phyloP scores from a whole-genome alignment of 306 rosid species.

The Purshia tridentata region DNA sequence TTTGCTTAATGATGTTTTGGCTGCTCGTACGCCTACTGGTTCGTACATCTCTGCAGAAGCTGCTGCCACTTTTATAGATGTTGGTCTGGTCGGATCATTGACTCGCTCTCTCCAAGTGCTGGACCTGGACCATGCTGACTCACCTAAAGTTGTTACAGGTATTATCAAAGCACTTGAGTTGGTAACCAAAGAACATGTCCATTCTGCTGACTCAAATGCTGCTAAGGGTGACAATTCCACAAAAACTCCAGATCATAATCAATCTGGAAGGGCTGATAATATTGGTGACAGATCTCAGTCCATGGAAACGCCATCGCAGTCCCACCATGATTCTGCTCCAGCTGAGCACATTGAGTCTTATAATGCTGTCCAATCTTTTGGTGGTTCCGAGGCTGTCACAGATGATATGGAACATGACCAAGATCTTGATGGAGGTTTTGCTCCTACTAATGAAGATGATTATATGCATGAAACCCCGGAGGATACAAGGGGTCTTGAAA shows the following conservation, averaged over 20 bases:
- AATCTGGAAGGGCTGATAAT: conserved; percentile 50
- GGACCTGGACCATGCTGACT: conserved; percentile 88
- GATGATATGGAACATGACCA: conserved; percentile 98
- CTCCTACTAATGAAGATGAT: conserved; percentile 68
- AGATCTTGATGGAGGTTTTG: conserved; percentile 74
- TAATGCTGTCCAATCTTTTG: conserved; percentile 59
- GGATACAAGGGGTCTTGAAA: conserved; percentile 64
- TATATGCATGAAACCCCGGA: conserved; percentile 86
- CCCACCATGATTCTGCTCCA: conserved; percentile 53
- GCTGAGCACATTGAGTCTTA: conserved; percentile 60
- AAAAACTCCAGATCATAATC: conserved; percentile 62
- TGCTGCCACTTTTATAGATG: conserved; percentile 82
- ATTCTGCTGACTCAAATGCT: conserved; percentile 58
- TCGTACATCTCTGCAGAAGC: conserved; percentile 82
- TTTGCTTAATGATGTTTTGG: conserved; percentile 80
- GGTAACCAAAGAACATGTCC: conserved; percentile 85
- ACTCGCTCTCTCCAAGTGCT: conserved; percentile 70
- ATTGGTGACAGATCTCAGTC: conserved; percentile 56
- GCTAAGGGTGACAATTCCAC: conserved; percentile 64
- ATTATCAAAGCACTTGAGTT: conserved; percentile 84
- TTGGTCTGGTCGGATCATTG: conserved; percentile 69
- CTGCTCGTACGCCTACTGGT: conserved; percentile 90
- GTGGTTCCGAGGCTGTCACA: conserved; percentile 87
- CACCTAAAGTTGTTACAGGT: conserved; percentile 85
- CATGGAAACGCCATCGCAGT: conserved; percentile 60